Evolutionary conservation across 768 basidiomycete species (phyloP).

Genomic region (Lentinula sp.): DNA sequence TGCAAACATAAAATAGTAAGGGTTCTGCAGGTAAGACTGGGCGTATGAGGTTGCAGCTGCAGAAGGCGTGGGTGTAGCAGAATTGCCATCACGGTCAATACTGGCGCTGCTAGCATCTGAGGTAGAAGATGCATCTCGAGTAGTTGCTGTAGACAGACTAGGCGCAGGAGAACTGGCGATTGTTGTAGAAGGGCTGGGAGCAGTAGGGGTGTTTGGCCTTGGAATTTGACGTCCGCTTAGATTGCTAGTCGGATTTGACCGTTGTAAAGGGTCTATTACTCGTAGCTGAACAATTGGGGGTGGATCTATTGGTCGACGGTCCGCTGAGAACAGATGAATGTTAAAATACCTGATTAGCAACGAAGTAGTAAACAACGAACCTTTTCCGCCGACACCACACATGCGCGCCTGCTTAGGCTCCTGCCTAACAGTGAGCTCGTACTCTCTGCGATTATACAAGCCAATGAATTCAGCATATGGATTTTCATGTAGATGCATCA

Average conservation of each 20-base stretch:
- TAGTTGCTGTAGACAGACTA: not conserved
- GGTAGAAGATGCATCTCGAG: not conserved
- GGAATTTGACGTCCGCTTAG: not conserved
- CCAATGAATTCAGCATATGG: not conserved
- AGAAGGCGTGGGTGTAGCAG: not conserved
- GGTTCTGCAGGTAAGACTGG: slow-evolving; percentile 75
- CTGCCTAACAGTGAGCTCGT: slow-evolving; percentile 81
- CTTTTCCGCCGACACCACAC: slow-evolving; percentile 85
- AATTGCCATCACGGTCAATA: not conserved
- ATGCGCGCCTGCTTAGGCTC: slow-evolving; percentile 90
- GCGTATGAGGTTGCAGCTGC: slow-evolving; percentile 28
- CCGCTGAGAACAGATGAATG: slow-evolving; percentile 42
- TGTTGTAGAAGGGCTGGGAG: not conserved
- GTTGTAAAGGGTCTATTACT: slow-evolving; percentile 59
- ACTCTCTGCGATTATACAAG: slow-evolving; percentile 44
- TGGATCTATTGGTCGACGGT: slow-evolving; percentile 94
- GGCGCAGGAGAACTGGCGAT: slow-evolving; percentile 3
- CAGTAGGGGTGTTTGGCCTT: not conserved
- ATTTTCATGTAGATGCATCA: not conserved
- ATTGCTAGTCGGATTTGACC: not conserved
- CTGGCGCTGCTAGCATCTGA: not conserved
- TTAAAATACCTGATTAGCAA: not conserved
- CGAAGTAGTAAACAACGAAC: slow-evolving; percentile 22
- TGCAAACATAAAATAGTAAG: slow-evolving; percentile 96
- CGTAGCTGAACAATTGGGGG: slow-evolving; percentile 95